Evolutionary conservation across 1,284 basidiomycete genomes (phyloP).

Genomic region (Leccinum pallidistipes): DNA sequence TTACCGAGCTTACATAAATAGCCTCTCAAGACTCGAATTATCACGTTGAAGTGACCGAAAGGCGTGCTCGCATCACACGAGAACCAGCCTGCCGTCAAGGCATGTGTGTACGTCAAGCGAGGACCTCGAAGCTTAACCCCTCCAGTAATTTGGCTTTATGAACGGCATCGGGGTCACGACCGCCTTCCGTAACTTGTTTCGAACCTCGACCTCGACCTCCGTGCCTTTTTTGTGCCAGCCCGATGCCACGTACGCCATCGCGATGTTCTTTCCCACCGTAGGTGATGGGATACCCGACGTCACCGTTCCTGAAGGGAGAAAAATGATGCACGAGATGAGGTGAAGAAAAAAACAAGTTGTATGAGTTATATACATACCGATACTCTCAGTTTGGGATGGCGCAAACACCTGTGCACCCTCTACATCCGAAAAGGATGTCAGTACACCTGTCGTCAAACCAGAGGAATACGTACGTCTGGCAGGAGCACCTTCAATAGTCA

Average conservation of each 20-base stretch:
- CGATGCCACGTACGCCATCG: constrained; percentile 87
- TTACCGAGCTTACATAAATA: neutral
- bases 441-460: neutral
- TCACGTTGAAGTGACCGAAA: neutral
- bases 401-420: constrained; percentile 82
- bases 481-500: constrained; percentile 83
- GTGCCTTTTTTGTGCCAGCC: constrained; percentile 94
- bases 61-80: neutral
- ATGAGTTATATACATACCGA: constrained; percentile 46
- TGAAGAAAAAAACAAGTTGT: neutral
- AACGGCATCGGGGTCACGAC: constrained; percentile 82
- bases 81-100: neutral
- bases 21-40: neutral
- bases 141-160: constrained; percentile 68
- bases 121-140: constrained; percentile 40
- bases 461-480: constrained; percentile 65
- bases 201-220: constrained; percentile 74
- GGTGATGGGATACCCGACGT: constrained; percentile 98
- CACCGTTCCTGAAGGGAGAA: constrained; percentile 53
- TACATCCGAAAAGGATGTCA: constrained; percentile 29
- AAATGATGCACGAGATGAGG: constrained; percentile 1
- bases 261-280: constrained; percentile 87
- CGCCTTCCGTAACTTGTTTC: constrained; percentile 71
- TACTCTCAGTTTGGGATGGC: constrained; percentile 51
- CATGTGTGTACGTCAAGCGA: neutral